Evolutionary conservation across 139 green algal genomes (phyloP).

Genomic region (Nannochloris sp.): DNA sequence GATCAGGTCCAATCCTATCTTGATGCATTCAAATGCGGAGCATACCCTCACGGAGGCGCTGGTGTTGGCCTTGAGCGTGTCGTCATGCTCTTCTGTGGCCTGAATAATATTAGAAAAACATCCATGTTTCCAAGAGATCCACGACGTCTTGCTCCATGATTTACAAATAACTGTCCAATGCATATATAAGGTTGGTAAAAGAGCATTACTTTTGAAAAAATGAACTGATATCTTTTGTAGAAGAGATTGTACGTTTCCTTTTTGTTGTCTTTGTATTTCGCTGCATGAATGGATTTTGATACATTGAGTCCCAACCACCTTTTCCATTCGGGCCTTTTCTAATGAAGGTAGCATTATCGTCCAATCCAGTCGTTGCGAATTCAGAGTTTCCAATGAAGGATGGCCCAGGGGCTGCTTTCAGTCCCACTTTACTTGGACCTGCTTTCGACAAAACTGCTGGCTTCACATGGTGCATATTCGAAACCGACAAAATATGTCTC

Average conservation of each 20-base stretch:
- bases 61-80: constrained; percentile 96
- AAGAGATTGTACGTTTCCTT: neutral
- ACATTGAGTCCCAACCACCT: constrained; percentile 9
- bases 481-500: neutral
- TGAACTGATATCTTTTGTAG: neutral
- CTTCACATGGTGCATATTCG: neutral
- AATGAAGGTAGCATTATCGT: constrained; percentile 16
- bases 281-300: neutral
- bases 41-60: constrained; percentile 79
- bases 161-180: neutral
- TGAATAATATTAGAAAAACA: constrained; percentile 98
- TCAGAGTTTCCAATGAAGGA: constrained; percentile 17
- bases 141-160: constrained; percentile 80
- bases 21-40: constrained; percentile 88
- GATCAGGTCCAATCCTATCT: constrained; percentile 87
- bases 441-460: neutral
- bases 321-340: constrained; percentile 25
- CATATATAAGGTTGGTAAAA: too few species aligned
- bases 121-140: constrained; percentile 95
- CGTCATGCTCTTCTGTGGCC: constrained; percentile 91
- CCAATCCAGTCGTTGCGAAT: constrained; percentile 10
- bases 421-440: constrained; percentile 3
- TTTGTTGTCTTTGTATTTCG: neutral
- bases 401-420: constrained; percentile 10
- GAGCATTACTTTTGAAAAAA: too few species aligned